phyloP scores from a whole-genome alignment of 1,139 yeast genomes.

The Kodamaea fungicola region DNA sequence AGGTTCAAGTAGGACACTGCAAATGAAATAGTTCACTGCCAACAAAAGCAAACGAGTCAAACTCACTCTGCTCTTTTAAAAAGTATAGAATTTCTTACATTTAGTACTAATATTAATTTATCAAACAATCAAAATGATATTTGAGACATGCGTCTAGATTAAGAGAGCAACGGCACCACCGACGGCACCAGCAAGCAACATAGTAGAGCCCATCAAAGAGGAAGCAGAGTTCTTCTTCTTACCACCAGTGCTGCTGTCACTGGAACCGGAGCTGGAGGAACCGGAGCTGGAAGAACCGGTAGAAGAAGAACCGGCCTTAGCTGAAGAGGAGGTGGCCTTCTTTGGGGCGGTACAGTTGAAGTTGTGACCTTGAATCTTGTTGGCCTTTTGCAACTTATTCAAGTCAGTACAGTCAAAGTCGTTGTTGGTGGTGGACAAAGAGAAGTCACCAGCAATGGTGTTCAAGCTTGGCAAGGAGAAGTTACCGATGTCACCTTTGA shows the following conservation, averaged over 20 bases:
- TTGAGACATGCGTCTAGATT: not conserved
- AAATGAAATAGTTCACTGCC: too few relatives aligned
- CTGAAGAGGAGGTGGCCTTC: constrained; percentile 11
- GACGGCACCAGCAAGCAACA: constrained; percentile 15
- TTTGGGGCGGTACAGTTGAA: constrained; percentile 40
- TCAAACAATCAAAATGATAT: constrained; percentile 3
- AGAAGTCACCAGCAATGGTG: constrained; percentile 44
- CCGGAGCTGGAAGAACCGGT: constrained; percentile 15
- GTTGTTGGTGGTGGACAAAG: constrained; percentile 33
- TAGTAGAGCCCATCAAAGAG: constrained; percentile 14
- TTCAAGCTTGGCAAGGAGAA: constrained; percentile 36
- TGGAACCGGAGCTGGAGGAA: constrained; percentile 13
- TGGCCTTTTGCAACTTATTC: constrained; percentile 28
- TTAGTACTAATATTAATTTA: not conserved
- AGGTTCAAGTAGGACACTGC: too few relatives aligned
- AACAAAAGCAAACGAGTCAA: too few relatives aligned
- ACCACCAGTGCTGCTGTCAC: constrained; percentile 11
- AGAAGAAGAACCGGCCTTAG: constrained; percentile 9
- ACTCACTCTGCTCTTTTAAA: too few relatives aligned
- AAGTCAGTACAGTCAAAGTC: constrained; percentile 39
- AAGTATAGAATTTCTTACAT: not conserved
- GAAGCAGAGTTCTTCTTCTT: constrained; percentile 18
- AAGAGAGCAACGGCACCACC: constrained; percentile 15
- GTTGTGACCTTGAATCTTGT: constrained; percentile 45
- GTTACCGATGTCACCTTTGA: constrained; percentile 38